Conservation (phyloP, 2,329 filamentous ascomycete genomes). For the Malbranchea zuffiana region DNA sequence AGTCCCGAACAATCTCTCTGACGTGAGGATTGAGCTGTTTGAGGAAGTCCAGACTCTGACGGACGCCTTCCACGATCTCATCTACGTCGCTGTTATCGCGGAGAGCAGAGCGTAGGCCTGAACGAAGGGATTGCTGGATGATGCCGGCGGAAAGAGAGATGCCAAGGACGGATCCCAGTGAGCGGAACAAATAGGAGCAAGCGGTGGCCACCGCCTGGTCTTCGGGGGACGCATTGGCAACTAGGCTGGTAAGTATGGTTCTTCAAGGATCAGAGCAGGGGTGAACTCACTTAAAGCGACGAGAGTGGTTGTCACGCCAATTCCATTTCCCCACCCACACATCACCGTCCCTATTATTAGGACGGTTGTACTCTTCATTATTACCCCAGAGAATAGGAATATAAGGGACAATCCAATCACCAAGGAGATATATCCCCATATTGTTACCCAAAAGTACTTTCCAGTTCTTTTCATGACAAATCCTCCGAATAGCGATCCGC, state of each 20-base stretch:
- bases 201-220: slow-evolving; percentile 68
- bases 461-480: slow-evolving; percentile 59
- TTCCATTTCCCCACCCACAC: slow-evolving; percentile 44
- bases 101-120: slow-evolving; percentile 44
- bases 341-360: slow-evolving; percentile 49
- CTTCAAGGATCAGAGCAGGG: slow-evolving; percentile 8
- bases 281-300: slow-evolving; percentile 48
- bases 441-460: slow-evolving; percentile 58
- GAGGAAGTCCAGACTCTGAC: slow-evolving; percentile 60
- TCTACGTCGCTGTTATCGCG: slow-evolving; percentile 48
- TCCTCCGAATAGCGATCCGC: slow-evolving; percentile 54
- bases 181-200: slow-evolving; percentile 71
- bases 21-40: slow-evolving; percentile 51
- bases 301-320: slow-evolving; percentile 59
- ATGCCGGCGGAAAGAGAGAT: slow-evolving; percentile 61
- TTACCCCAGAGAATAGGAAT: slow-evolving; percentile 46
- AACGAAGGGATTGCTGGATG: slow-evolving; percentile 57
- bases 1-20: slow-evolving; percentile 49
- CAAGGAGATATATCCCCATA: slow-evolving; percentile 45
- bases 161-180: slow-evolving; percentile 54
- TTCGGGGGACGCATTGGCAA: slow-evolving; percentile 55
- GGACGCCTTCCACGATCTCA: slow-evolving; percentile 56
- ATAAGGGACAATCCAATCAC: slow-evolving; percentile 46
- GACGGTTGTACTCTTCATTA: slow-evolving; percentile 39
- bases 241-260: slow-evolving; percentile 24